Percentiles rank a stretch among this genome's conserved stretches.
These are phyloP conservation scores for Coelastrella sp. DNA, from an alignment of 139 green algal species.

Conservation along the genomic window DNA sequence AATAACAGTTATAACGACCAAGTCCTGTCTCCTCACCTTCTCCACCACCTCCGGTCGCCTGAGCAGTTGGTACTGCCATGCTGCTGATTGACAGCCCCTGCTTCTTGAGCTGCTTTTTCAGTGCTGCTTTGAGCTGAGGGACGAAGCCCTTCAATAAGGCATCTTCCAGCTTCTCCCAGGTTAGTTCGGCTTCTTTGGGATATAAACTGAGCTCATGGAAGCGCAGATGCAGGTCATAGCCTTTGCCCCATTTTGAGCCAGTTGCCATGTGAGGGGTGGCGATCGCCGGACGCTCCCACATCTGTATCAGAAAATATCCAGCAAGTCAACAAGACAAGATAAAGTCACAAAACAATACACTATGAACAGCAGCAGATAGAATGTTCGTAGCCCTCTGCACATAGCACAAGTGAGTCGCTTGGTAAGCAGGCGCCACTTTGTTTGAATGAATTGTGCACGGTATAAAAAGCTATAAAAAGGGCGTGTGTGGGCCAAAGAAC, in stretches of 20 bases:
- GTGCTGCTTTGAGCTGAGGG: constrained; percentile 59
- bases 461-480: too few relatives aligned
- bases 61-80: not conserved
- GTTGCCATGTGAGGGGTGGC: not conserved
- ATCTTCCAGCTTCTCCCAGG: constrained; percentile 73
- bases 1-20: not conserved
- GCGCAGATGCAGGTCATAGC: constrained; percentile 52
- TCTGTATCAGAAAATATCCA: too few relatives aligned
- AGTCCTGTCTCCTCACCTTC: not conserved
- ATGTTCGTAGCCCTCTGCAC: too few relatives aligned
- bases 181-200: constrained; percentile 73
- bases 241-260: not conserved
- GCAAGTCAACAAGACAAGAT: too few relatives aligned
- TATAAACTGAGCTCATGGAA: constrained; percentile 69
- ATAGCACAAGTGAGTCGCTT: too few relatives aligned
- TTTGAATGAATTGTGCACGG: too few relatives aligned
- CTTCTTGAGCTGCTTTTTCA: constrained; percentile 50
- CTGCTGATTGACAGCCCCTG: not conserved
- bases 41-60: not conserved
- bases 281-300: constrained; percentile 34
- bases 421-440: not conserved
- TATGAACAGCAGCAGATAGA: too few relatives aligned
- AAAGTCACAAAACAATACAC: too few relatives aligned
- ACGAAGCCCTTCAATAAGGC: constrained; percentile 78
- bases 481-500: constrained; percentile 42